Conservation (phyloP, 495 filamentous ascomycete species). For the Lophiotrema nucula region DNA sequence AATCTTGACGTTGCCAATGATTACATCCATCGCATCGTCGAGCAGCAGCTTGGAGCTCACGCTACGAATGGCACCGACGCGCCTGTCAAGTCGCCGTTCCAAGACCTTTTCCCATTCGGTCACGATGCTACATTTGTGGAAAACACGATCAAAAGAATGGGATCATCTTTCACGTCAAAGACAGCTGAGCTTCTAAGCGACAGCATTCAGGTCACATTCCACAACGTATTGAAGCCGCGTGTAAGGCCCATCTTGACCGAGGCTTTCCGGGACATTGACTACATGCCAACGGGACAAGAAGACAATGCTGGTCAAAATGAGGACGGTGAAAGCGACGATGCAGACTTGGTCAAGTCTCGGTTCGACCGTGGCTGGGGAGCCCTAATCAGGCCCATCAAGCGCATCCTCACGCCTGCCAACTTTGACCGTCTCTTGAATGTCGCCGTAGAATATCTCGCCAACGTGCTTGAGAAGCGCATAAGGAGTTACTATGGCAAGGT, state of each 20-base stretch:
- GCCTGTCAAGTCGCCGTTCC: slow-evolving; percentile 44
- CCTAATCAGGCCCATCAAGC: slow-evolving; percentile 75
- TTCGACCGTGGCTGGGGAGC: slow-evolving; percentile 84
- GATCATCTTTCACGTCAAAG: slow-evolving; percentile 70
- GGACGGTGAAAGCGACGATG: slow-evolving; percentile 32
- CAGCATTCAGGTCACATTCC: slow-evolving; percentile 78
- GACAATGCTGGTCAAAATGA: slow-evolving; percentile 40
- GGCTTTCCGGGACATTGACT: slow-evolving; percentile 89
- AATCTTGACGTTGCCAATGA: slow-evolving; percentile 88
- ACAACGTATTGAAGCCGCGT: slow-evolving; percentile 81
- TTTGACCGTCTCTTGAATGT: slow-evolving; percentile 70
- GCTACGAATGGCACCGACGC: not conserved
- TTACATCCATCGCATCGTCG: slow-evolving; percentile 83
- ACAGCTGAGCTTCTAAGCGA: slow-evolving; percentile 77
- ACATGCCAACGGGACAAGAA: slow-evolving; percentile 53
- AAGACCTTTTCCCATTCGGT: slow-evolving; percentile 72
- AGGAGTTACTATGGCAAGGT: slow-evolving; percentile 80
- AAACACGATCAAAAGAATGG: slow-evolving; percentile 64
- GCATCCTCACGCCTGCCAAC: slow-evolving; percentile 73
- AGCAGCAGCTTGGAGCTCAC: slow-evolving; percentile 55
- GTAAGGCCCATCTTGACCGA: slow-evolving; percentile 83
- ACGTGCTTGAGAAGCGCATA: slow-evolving; percentile 84
- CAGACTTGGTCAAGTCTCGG: slow-evolving; percentile 61
- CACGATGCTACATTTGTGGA: slow-evolving; percentile 67
- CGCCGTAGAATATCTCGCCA: slow-evolving; percentile 69